These are phyloP conservation scores for Yamadazyma taylorii DNA, from an alignment of 1,139 yeast species.

Conservation along the genomic window DNA sequence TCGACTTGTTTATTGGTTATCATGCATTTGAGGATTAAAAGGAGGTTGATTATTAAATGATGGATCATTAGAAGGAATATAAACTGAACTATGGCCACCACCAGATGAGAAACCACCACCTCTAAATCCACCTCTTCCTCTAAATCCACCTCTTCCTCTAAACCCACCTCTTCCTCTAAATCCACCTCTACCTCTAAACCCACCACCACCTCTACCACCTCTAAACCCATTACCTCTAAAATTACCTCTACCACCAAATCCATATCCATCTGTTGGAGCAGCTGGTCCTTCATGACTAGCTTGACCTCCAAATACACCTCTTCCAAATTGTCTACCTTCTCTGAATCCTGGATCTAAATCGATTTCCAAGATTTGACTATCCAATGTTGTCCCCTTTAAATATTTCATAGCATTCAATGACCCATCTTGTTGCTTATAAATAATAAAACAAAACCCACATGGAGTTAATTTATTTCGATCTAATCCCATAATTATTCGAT, in stretches of 20 bases:
- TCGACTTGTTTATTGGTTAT: not conserved
- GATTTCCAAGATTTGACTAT: constrained; percentile 74
- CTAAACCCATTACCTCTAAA: constrained; percentile 23
- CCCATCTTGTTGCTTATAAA: constrained; percentile 64
- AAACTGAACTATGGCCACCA: constrained; percentile 14
- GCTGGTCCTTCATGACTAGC: constrained; percentile 35
- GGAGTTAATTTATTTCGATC: constrained; percentile 88
- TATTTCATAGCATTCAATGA: constrained; percentile 82
- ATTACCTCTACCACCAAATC: constrained; percentile 18
- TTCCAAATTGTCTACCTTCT: constrained; percentile 92
- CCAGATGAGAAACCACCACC: constrained; percentile 11
- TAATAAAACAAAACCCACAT: constrained; percentile 93
- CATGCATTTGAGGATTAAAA: too few species aligned
- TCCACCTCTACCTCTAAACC: constrained; percentile 25
- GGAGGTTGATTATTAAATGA: constrained; percentile 9
- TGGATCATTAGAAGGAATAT: constrained; percentile 22
- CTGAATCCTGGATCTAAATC: constrained; percentile 94
- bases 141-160: constrained; percentile 18
- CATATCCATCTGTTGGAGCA: constrained; percentile 18
- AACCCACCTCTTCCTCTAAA: constrained; percentile 24
- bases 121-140: constrained; percentile 24
- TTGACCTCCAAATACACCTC: constrained; percentile 92
- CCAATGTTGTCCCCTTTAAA: constrained; percentile 75
- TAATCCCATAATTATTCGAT: constrained; percentile 86
- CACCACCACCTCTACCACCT: constrained; percentile 22